phyloP scores from a whole-genome alignment of 2,329 filamentous ascomycete genomes.

The Thelonectria rubi region DNA sequence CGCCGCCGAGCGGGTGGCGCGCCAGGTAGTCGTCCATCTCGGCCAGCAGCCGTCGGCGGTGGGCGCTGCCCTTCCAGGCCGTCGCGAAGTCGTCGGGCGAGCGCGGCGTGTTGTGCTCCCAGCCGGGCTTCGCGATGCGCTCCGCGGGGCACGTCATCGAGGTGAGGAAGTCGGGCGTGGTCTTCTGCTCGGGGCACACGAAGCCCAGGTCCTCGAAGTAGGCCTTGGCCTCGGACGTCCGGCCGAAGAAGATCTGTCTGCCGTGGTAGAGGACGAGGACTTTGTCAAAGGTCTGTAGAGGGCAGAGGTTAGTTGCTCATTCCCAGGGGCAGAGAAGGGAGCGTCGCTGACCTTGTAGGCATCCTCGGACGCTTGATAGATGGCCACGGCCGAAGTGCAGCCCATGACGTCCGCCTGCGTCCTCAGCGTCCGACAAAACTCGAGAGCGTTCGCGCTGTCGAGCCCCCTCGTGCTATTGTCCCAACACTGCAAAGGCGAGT shows the following conservation, averaged over 20 bases:
- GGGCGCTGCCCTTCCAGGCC: conserved; percentile 41
- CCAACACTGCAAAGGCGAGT: conserved; percentile 70
- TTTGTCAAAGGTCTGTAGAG: conserved; percentile 68
- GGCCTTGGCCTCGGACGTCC: conserved; percentile 37
- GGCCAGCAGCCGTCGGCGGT: conserved; percentile 35
- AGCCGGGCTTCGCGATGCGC: conserved; percentile 43
- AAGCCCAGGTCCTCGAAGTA: conserved; percentile 62
- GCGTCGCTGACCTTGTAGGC: conserved; percentile 33
- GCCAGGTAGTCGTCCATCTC: conserved; percentile 42
- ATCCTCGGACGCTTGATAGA: conserved; percentile 66
- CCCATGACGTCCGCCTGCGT: conserved; percentile 67
- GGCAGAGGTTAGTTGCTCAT: not conserved
- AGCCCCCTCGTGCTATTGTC: conserved; percentile 72
- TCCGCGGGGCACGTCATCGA: conserved; percentile 53
- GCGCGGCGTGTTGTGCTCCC: conserved; percentile 45
- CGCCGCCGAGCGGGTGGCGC: conserved; percentile 22
- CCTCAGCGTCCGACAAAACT: conserved; percentile 69
- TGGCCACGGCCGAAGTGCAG: conserved; percentile 65
- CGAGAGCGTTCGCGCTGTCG: conserved; percentile 69
- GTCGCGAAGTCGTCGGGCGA: conserved; percentile 49
- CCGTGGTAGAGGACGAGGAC: conserved; percentile 73
- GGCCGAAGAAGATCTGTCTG: conserved; percentile 63
- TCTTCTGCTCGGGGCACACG: conserved; percentile 25
- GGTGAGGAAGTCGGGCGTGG: conserved; percentile 33
- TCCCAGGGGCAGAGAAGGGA: not conserved